phyloP scores from a whole-genome alignment of 2,329 filamentous ascomycete species.

The Ophiostoma australiae region DNA sequence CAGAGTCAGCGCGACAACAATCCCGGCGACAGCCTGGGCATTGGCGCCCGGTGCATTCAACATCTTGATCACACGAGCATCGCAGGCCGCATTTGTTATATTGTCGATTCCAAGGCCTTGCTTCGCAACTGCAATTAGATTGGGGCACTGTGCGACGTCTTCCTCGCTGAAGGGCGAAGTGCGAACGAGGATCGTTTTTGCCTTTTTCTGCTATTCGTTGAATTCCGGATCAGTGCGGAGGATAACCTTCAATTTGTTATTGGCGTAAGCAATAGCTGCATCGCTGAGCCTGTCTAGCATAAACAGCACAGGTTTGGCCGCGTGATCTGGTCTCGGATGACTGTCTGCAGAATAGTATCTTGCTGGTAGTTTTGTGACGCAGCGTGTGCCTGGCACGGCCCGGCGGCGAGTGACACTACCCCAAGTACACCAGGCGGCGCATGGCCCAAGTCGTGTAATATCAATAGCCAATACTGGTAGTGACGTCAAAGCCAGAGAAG shows the following conservation, averaged over 20 bases:
- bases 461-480: not conserved
- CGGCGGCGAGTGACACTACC: not conserved
- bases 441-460: not conserved
- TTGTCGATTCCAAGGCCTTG: constrained; percentile 34
- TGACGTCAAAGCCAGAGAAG: not conserved
- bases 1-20: constrained; percentile 34
- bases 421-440: not conserved
- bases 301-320: not conserved
- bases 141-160: constrained; percentile 18
- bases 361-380: not conserved
- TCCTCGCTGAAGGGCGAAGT: constrained; percentile 10
- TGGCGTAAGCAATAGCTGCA: constrained; percentile 8
- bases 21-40: constrained; percentile 36
- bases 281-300: not conserved
- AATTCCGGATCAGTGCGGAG: constrained; percentile 13
- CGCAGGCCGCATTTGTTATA: constrained; percentile 32
- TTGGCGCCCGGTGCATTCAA: constrained; percentile 32
- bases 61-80: constrained; percentile 28
- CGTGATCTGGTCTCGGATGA: not conserved
- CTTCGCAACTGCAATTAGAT: constrained; percentile 32
- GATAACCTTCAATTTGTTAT: constrained; percentile 17
- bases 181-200: constrained; percentile 19
- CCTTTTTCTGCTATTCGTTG: constrained; percentile 12
- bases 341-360: not conserved
- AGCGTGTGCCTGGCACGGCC: not conserved